Evolutionary conservation across 176 grass and related monocot species (phyloP), one percentile per base, ranked within the genome.

Genomic region (Triticum urartu): DNA sequence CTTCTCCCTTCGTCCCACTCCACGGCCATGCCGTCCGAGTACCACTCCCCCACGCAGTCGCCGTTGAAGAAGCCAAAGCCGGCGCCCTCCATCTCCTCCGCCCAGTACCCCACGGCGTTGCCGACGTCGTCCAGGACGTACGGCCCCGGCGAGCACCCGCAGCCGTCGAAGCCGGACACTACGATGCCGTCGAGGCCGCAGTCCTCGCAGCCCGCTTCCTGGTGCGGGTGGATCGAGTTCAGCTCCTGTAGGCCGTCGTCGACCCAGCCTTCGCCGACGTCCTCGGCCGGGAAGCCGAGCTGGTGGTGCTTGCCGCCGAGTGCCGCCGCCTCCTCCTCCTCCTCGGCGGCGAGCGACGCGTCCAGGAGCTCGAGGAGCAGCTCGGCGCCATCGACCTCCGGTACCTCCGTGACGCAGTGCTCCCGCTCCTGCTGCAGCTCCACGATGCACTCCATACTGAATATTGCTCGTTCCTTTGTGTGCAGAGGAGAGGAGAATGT

Each of bases 101-200:
- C 38, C 87, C 72, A 77, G 83, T 35, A 84, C 71, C 75, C 83
- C 7, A 88, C 6, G 32, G 64, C 25, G 81, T 77, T 86, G 11
- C 39, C 77, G 69, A 20, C 74, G 71, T 69, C 83, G 18, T 87
- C 87, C 18, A 26, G 42, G 52, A 1, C 64, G 64, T 73, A 86
- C 61, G 84, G 73, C 34, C 47, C n/a, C 74, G 80, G 66, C 17
- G 84, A 64, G 65, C 82, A 79, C 21, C 84, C 81, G 68, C 68
- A 52, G 1, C 61, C 64, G 3, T 89, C 76, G 13, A 95, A 78
- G 73, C 86, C 86, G 10, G 64, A 80, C 5, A 91, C 64, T 34
- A 95, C 64, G 61, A 95, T 77, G 69, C 83, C 85, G n/a, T 93
- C 93, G 79, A 95, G 85, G 17, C 76, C 86, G 33, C 95, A 95